phyloP scores from a whole-genome alignment of 768 basidiomycete species.

The Baorangia bicolor region DNA sequence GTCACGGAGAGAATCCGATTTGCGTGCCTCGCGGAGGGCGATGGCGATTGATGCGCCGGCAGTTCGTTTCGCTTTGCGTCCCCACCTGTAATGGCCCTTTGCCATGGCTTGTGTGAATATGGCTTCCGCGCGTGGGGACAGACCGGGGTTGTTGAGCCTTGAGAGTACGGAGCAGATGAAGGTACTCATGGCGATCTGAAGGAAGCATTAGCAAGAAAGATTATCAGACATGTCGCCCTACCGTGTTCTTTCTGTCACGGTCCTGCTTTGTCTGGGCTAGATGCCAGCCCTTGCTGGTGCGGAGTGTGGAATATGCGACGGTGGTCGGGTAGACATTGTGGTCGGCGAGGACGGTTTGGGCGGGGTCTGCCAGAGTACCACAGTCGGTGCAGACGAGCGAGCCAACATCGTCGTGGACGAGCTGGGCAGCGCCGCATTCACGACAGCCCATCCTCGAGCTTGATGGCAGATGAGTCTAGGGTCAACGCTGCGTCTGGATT shows the following conservation, averaged over 20 bases:
- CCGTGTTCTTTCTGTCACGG: conserved; percentile 62
- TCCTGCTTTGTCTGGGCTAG: conserved; percentile 66
- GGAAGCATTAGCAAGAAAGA: conserved; percentile 14
- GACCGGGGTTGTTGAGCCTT: conserved; percentile 57
- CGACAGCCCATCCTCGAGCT: conserved; percentile 47
- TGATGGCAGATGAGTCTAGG: no score
- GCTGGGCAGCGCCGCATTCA: conserved; percentile 52
- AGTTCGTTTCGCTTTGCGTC: conserved; percentile 63
- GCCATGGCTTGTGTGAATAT: conserved; percentile 70
- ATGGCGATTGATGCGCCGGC: conserved; percentile 70
- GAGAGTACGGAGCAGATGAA: conserved; percentile 62
- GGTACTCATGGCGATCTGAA: conserved; percentile 59
- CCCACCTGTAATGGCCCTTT: conserved; percentile 65
- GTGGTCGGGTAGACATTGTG: conserved; percentile 35
- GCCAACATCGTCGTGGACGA: conserved; percentile 56
- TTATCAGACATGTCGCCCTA: conserved; percentile 32
- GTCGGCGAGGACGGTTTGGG: conserved; percentile 57
- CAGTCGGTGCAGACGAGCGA: conserved; percentile 69
- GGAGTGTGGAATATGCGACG: conserved; percentile 46
- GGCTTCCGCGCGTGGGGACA: conserved; percentile 61
- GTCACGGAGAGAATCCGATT: conserved; percentile 64
- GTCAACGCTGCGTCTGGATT: not conserved
- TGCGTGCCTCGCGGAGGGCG: conserved; percentile 68
- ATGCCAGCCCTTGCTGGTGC: conserved; percentile 53
- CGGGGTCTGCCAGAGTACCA: conserved; percentile 65